Base-by-base conservation (phyloP, 139 green algal genomes). In the Coccomyxa sp. region DNA sequence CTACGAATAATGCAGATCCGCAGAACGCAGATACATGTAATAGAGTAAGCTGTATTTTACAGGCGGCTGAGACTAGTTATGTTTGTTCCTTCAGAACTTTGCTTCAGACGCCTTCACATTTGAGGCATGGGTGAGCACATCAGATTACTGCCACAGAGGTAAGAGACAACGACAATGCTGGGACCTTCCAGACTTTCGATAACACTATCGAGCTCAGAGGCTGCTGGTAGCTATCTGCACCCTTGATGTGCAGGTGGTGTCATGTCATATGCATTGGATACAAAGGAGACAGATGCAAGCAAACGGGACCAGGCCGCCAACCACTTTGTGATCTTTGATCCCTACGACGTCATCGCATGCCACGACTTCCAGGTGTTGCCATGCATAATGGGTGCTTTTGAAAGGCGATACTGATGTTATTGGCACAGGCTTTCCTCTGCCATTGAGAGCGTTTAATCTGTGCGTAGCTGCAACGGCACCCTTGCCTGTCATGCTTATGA, bases 61-160 rank as follows among this genome's bases (percentile, higher is more conserved):
- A 15, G 9, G 1, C 1, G 18, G 7, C 9, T 71, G 63, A 71
- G 18, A 3, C 7, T 11, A 51, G 66, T 78, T 32, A 16, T 78
- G 71, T 23, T 14, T 71, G 13, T 25, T 14, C 68, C 30, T 81
- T 27, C 89, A 95, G 91, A 82, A 92, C 30, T 93, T 95, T n/a
- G 89, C 90, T 9, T 88, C 76, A 21, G 90, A 89, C 17, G 91
- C 85, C 11, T 84, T 97, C 32, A 97, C 94, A 0, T 96, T 97
- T 85, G 94, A 97, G 84, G 94, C 94, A 16, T 98, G 94, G 94
- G 84, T 98, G 23, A 90, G 86, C 77, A 94, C 94, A 14, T 93
- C 89, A 21, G 94, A 97, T 81, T 94, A 91, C 60, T 98, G 94
- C 85, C 91, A 97, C 80, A 76, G 87, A 23, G 90, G 92, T 93